Percentiles rank a stretch among this genome's conserved stretches.
These are phyloP conservation scores for Lactifluus pinguis DNA, from an alignment of 768 basidiomycete species.

Conservation along the genomic window DNA sequence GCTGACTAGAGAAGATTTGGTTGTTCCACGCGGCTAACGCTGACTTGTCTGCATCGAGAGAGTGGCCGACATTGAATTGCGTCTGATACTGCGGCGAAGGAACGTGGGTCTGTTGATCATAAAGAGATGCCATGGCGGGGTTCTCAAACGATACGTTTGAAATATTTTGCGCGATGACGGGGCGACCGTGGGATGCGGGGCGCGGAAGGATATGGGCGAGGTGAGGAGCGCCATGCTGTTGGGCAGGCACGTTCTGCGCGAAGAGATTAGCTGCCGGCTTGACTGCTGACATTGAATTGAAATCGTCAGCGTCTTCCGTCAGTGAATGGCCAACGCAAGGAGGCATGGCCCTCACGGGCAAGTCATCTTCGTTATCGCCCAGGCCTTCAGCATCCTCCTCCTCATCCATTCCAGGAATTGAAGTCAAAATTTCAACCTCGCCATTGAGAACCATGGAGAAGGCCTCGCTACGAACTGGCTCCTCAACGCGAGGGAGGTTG, in stretches of 20 bases:
- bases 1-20: slow-evolving; percentile 16
- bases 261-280: slow-evolving; percentile 29
- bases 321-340: slow-evolving; percentile 19
- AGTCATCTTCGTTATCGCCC: slow-evolving; percentile 33
- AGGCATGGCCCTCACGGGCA: slow-evolving; percentile 19
- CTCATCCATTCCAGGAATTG: slow-evolving; percentile 42
- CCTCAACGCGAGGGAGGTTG: slow-evolving; percentile 61
- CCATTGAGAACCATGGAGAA: slow-evolving; percentile 63
- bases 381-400: slow-evolving; percentile 46
- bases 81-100: slow-evolving; percentile 25
- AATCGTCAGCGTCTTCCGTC: slow-evolving; percentile 20
- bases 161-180: slow-evolving; percentile 39
- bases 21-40: slow-evolving; percentile 23
- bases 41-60: slow-evolving; percentile 23
- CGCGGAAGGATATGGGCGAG: slow-evolving; percentile 24
- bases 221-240: slow-evolving; percentile 12
- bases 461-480: slow-evolving; percentile 61
- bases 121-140: slow-evolving; percentile 39
- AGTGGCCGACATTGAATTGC: slow-evolving; percentile 15
- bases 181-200: slow-evolving; percentile 27
- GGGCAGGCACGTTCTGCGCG: slow-evolving; percentile 26
- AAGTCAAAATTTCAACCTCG: slow-evolving; percentile 55
- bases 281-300: slow-evolving; percentile 27
- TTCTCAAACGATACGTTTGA: slow-evolving; percentile 42
- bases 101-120: slow-evolving; percentile 31